Conservation (phyloP, 495 filamentous ascomycete genomes). For the Xylaria grammica region DNA sequence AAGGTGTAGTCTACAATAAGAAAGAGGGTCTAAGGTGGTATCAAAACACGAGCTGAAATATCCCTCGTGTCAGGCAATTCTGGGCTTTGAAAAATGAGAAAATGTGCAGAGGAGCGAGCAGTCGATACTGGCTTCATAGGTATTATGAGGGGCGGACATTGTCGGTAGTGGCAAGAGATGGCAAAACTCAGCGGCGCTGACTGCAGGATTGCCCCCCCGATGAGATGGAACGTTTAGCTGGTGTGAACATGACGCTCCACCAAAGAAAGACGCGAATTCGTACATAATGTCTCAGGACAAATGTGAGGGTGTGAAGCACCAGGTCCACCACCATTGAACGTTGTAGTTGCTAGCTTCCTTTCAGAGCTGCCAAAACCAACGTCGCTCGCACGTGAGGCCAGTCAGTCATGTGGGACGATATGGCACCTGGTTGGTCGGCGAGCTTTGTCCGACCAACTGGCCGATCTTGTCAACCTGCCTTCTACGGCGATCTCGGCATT, state of each 20-base stretch:
- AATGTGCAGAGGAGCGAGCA: slow-evolving; percentile 15
- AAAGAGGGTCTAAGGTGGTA: slow-evolving; percentile 23
- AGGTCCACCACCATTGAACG: slow-evolving; percentile 31
- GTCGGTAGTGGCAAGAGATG: slow-evolving; percentile 20
- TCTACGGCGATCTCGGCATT: slow-evolving; percentile 37
- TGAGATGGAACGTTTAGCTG: slow-evolving; percentile 39
- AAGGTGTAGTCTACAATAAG: slow-evolving; percentile 25
- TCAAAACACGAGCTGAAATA: slow-evolving; percentile 15
- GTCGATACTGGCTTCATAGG: slow-evolving; percentile 25
- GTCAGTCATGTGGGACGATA: slow-evolving; percentile 36
- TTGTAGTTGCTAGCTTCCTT: slow-evolving; percentile 36
- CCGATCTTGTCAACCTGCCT: slow-evolving; percentile 27
- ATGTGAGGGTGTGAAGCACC: slow-evolving; percentile 20
- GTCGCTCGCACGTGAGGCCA: slow-evolving; percentile 17
- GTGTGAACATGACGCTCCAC: slow-evolving; percentile 29
- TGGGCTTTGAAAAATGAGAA: slow-evolving; percentile 23
- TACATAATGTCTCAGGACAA: background rate
- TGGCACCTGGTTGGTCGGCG: slow-evolving; percentile 35
- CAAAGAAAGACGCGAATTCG: slow-evolving; percentile 28
- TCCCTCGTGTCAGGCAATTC: slow-evolving; percentile 20
- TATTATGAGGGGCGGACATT: slow-evolving; percentile 35
- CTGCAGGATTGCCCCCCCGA: slow-evolving; percentile 25
- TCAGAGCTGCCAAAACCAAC: background rate
- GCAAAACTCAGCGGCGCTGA: slow-evolving; percentile 26
- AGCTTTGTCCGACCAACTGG: slow-evolving; percentile 11